These are phyloP conservation scores for Polytolypa hystricis DNA, from an alignment of 2,329 filamentous ascomycete genomes.

Conservation along the genomic window DNA sequence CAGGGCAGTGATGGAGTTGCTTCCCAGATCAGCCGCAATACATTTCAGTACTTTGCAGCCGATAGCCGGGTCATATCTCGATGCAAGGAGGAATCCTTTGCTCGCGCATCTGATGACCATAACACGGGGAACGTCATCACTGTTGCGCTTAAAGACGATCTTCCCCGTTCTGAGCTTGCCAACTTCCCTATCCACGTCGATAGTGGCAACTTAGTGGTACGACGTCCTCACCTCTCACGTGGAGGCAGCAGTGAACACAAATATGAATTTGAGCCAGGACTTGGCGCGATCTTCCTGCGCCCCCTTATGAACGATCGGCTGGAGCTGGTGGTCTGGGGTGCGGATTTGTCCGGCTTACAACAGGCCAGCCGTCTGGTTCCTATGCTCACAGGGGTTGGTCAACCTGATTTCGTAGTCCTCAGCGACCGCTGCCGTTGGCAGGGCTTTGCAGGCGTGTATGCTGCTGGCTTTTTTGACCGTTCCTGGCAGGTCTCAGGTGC, in stretches of 20 bases:
- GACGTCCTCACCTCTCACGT: not conserved
- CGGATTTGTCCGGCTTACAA: conserved; percentile 35
- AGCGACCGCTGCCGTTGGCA: conserved; percentile 38
- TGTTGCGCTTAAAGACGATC: conserved; percentile 16
- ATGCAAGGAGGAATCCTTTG: conserved; percentile 10
- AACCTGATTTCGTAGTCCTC: conserved; percentile 47
- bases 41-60: conserved; percentile 48
- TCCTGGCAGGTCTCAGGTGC: conserved; percentile 41
- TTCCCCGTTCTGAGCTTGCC: conserved; percentile 12
- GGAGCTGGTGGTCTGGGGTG: conserved; percentile 47
- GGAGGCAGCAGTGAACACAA: conserved; percentile 14
- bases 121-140: conserved; percentile 37
- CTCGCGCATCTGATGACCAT: not conserved
- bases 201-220: conserved; percentile 8
- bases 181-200: conserved; percentile 20
- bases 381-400: conserved; percentile 44
- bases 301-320: conserved; percentile 38
- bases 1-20: conserved; percentile 28
- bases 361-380: conserved; percentile 44
- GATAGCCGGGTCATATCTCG: conserved; percentile 34
- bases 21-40: conserved; percentile 45
- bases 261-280: conserved; percentile 23
- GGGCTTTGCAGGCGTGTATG: conserved; percentile 41
- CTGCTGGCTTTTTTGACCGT: conserved; percentile 46
- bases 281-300: conserved; percentile 42